phyloP scores from a whole-genome alignment of 371 early-diverging fungal genomes.

The Mycotypha africana region DNA sequence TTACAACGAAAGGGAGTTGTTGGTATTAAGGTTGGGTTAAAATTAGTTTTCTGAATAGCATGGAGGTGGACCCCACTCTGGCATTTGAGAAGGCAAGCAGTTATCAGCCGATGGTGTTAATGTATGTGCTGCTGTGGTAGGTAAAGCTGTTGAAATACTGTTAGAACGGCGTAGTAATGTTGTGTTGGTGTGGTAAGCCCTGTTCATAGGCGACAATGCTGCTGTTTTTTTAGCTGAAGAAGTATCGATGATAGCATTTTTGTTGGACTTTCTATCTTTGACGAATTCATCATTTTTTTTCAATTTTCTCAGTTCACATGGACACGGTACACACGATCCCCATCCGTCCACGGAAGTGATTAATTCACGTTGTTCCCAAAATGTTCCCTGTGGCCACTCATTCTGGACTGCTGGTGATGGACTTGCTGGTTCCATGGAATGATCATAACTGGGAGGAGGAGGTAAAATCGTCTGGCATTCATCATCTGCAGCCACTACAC shows the following conservation, averaged over 20 bases:
- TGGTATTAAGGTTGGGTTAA: neutral
- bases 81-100: conserved; percentile 5
- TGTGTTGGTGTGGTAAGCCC: too few species aligned
- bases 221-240: neutral
- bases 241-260: neutral
- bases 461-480: conserved; percentile 73
- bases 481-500: conserved; percentile 34
- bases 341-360: conserved; percentile 25
- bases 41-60: conserved; percentile 15
- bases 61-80: conserved; percentile 23
- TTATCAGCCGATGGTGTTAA: too few species aligned
- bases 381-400: neutral
- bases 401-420: neutral
- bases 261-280: neutral
- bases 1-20: neutral
- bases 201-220: too few species aligned
- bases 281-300: neutral
- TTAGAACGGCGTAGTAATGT: too few species aligned
- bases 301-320: conserved; percentile 20
- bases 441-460: conserved; percentile 72
- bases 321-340: conserved; percentile 30
- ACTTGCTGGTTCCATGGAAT: conserved; percentile 1
- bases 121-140: too few species aligned
- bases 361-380: conserved; percentile 35
- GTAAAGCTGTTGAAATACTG: too few species aligned